A percentile compares a stretch with the other conserved stretches of the same genome.
These are phyloP conservation scores for Neurospora sp. DNA, from an alignment of 2,329 filamentous ascomycete genomes.

Conservation along the genomic window DNA sequence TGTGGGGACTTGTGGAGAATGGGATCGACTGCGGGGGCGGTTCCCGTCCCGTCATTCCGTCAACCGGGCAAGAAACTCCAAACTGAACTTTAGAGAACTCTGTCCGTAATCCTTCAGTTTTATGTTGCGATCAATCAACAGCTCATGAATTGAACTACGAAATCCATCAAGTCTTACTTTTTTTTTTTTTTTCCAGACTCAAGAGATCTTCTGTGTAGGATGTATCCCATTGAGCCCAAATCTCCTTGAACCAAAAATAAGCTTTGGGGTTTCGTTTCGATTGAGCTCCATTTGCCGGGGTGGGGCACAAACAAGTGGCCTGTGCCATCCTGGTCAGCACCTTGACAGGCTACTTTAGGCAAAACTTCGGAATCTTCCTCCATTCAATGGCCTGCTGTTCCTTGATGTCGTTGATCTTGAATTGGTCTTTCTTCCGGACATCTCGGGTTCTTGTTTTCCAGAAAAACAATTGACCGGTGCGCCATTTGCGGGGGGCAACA, in stretches of 20 bases:
- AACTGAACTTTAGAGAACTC: background rate
- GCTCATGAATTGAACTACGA: background rate
- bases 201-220: background rate
- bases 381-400: background rate
- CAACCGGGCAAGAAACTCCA: background rate
- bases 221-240: background rate
- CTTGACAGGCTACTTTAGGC: background rate
- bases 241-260: background rate
- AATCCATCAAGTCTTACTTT: background rate
- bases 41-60: background rate
- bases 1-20: background rate
- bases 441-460: background rate
- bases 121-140: background rate
- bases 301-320: background rate
- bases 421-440: background rate
- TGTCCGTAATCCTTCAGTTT: background rate
- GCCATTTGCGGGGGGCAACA: background rate
- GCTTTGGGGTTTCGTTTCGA: background rate
- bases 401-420: background rate
- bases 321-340: background rate
- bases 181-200: too few species aligned
- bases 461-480: background rate
- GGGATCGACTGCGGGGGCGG: background rate
- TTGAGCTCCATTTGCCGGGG: background rate
- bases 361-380: background rate